Percentiles rank a stretch among this genome's conserved stretches.
These are phyloP conservation scores for Picea sitchensis DNA, from an alignment of 75 land plant species.

Conservation along the genomic window DNA sequence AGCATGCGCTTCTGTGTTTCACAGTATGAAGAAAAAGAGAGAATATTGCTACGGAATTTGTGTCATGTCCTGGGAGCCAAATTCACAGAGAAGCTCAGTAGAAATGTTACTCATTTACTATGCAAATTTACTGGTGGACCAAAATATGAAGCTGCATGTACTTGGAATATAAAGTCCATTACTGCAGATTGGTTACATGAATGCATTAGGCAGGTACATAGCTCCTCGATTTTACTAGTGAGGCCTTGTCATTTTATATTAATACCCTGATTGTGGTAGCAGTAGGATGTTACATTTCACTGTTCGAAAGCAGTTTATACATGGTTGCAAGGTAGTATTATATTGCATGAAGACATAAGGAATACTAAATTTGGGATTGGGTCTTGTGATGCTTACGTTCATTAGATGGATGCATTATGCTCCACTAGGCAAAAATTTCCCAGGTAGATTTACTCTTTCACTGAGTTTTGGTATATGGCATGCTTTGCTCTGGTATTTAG, in stretches of 20 bases:
- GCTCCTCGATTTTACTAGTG: too few relatives aligned
- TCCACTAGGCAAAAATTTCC: not conserved
- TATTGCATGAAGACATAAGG: not conserved
- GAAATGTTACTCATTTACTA: constrained; percentile 81
- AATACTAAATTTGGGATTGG: not conserved
- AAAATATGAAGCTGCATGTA: constrained; percentile 80
- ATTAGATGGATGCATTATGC: not conserved
- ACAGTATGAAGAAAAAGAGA: constrained; percentile 86
- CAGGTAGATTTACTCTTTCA: not conserved
- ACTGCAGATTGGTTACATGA: constrained; percentile 88
- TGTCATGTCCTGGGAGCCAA: constrained; percentile 78
- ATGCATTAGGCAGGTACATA: constrained; percentile 71
- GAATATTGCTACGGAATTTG: constrained; percentile 59
- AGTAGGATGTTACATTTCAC: not conserved
- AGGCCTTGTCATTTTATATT: too few relatives aligned
- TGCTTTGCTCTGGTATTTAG: constrained; percentile 23
- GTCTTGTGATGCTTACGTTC: not conserved
- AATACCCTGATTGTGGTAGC: not conserved
- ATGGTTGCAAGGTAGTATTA: not conserved
- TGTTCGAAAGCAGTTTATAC: not conserved
- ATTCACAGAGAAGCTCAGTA: constrained; percentile 62
- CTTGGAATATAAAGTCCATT: constrained; percentile 55
- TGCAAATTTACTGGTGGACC: constrained; percentile 79
- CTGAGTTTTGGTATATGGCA: not conserved
- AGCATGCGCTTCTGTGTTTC: constrained; percentile 72